Base-by-base conservation (phyloP, 129 eudicot species). In the Apium graveolens region DNA sequence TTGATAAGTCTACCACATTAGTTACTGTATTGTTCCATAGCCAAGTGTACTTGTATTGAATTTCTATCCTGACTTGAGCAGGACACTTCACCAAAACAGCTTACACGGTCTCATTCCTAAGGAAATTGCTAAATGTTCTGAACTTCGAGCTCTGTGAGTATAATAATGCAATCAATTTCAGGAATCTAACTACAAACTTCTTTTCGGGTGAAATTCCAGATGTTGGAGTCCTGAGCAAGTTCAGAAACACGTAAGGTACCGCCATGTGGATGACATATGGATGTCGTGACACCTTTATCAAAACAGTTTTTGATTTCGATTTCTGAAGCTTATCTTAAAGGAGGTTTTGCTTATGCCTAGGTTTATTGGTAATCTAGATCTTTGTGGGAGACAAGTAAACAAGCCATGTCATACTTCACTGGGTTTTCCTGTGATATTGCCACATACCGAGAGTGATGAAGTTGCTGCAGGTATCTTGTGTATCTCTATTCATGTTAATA, bases 21-120 rank as follows among this genome's bases (percentile, higher is more conserved):
- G n/a, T 72, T 38, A 2, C 1, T 70, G 39, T 70, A 39, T 39
- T 39, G 10, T 21, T 11, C 35, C 0, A 38, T 11, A 4, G 42
- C 13, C 34, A 41, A 12, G 72, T 80, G 29, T 21, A 10, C 38
- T 38, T 72, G 76, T 41, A 17, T 41, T 72, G 11, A 72, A 8
- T 39, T 38, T 41, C 6, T 20, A 24, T 41, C 2, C 20, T 68
- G 53, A 18, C 81, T 72, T 24, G 39, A 74, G 27, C 82, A 94
- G 98, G 90, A 96, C 96, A 77, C 91, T 95, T 86, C 98, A 91
- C 79, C 96, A 91, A 84, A 95, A 95, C 87, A 91, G 91, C 70
- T 89, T 95, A 83, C 98, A 90, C 80, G 98, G 98, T 35, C 31
- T 72, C 32, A 95, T 95, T 82, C 98, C 98, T 20, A 85, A 79